Percentiles rank a stretch among this genome's conserved stretches.
Evolutionary conservation across 2,329 filamentous ascomycete genomes (phyloP).

Genomic region (Chalara sp.): DNA sequence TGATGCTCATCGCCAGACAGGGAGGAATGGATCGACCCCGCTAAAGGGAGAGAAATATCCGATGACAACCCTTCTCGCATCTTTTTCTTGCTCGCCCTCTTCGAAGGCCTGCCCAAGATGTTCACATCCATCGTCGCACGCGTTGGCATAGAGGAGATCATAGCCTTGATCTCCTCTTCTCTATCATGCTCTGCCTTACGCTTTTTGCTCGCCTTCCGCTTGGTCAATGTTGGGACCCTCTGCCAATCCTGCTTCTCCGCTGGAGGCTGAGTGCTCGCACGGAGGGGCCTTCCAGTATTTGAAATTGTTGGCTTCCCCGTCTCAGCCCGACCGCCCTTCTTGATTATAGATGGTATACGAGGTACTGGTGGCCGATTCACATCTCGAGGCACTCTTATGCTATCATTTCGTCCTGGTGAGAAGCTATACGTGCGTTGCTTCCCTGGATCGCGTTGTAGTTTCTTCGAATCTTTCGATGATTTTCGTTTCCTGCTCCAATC

Average conservation of each 20-base stretch:
- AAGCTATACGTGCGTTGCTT: constrained; percentile 52
- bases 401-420: constrained; percentile 52
- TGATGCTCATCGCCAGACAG: constrained; percentile 71
- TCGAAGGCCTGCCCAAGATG: constrained; percentile 51
- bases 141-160: constrained; percentile 64
- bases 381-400: constrained; percentile 35
- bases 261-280: constrained; percentile 18
- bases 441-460: constrained; percentile 36
- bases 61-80: constrained; percentile 44
- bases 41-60: constrained; percentile 67
- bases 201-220: constrained; percentile 71
- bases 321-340: constrained; percentile 16
- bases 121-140: constrained; percentile 54
- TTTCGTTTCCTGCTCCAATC: constrained; percentile 21
- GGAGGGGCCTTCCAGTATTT: constrained; percentile 7
- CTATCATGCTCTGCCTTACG: constrained; percentile 68
- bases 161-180: constrained; percentile 82
- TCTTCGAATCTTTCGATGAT: constrained; percentile 28
- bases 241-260: constrained; percentile 29
- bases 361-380: constrained; percentile 22
- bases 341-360: constrained; percentile 17
- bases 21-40: constrained; percentile 69
- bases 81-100: constrained; percentile 56
- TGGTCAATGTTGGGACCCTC: constrained; percentile 50
- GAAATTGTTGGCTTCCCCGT: constrained; percentile 8